Base-by-base conservation (phyloP, 176 grass and related monocot genomes). In the Oryza longistaminata region DNA sequence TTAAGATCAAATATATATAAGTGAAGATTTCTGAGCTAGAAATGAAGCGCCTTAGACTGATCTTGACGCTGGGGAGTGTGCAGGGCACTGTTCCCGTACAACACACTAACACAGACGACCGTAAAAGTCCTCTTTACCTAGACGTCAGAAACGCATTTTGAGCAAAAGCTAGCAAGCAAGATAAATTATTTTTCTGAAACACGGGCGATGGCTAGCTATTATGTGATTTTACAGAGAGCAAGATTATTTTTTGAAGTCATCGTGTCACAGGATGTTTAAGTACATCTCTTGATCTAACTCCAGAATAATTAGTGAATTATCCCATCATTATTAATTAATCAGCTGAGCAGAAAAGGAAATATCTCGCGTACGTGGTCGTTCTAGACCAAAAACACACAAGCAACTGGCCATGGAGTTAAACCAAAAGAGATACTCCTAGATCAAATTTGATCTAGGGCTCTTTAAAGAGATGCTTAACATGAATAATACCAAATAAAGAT, bases 61-160 rank as follows among this genome's bases (percentile, higher is more conserved):
- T 3, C 60, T 53, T 11, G 42, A 66, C 26, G 13, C 42, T 68
- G 35, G 21, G 14, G n/a, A 16, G 1, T 8, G 40, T 7, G 14
- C 15, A 24, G 14, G 74, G 66, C 22, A 76, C n/a, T 49, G 37
- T 69, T 31, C 16, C 66, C 39, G 87, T 75, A 81, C 64, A 75
- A 75, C 27, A n/a, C n/a, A n/a, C n/a, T n/a, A n/a, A n/a, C n/a
- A 31, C 39, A 69, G 3, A 68, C 22, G 45, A 21, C 52, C 52
- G 52, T 58, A 58, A 58, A n/a, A 58, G 60, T 66, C 50, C 29
- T 60, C 45, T 58, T 58, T 58, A 62, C 58, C 58, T 40, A 27
- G 35, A 55, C 21, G 50, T 79, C 43, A 69, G 69, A 83, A 62
- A 44, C 62, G 9, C 58, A 45, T 76, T 44, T 62, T 10, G 2